These are phyloP conservation scores for Hymenoscyphus linearis DNA, from an alignment of 2,329 filamentous ascomycete genomes.

Conservation along the genomic window DNA sequence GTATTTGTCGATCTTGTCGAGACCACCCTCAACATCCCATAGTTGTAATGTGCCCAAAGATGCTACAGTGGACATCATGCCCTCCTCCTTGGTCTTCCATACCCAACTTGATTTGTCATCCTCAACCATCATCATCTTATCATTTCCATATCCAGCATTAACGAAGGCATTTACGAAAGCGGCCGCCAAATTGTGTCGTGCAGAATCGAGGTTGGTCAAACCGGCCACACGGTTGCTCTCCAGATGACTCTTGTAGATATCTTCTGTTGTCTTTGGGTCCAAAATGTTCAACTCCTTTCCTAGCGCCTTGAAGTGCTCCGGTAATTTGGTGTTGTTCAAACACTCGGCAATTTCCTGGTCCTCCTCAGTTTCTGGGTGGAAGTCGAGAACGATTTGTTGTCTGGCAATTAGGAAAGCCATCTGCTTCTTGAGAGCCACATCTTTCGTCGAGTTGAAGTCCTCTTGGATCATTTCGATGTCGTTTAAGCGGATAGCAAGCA, in stretches of 20 bases:
- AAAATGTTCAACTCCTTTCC: slow-evolving; percentile 96
- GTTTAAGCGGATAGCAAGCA: slow-evolving; percentile 89
- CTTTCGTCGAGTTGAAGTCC: slow-evolving; percentile 74
- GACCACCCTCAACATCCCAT: slow-evolving; percentile 87
- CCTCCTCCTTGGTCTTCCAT: slow-evolving; percentile 98
- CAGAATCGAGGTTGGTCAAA: slow-evolving; percentile 91
- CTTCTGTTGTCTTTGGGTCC: slow-evolving; percentile 93
- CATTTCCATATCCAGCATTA: slow-evolving; percentile 89
- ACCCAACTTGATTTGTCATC: slow-evolving; percentile 91
- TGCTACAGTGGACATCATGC: slow-evolving; percentile 93
- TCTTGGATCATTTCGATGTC: slow-evolving; percentile 75
- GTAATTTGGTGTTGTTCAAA: slow-evolving; percentile 78
- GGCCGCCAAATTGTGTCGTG: slow-evolving; percentile 89
- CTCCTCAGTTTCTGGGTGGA: slow-evolving; percentile 58
- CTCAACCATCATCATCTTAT: slow-evolving; percentile 96
- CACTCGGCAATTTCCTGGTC: slow-evolving; percentile 74
- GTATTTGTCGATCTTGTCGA: slow-evolving; percentile 93
- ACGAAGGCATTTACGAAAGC: slow-evolving; percentile 97
- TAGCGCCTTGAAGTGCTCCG: slow-evolving; percentile 88
- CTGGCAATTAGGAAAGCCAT: slow-evolving; percentile 88
- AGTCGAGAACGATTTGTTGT: slow-evolving; percentile 79
- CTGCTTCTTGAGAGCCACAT: slow-evolving; percentile 83
- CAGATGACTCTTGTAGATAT: slow-evolving; percentile 98
- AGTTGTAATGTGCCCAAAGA: slow-evolving; percentile 86
- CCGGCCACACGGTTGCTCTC: slow-evolving; percentile 91